Conservation (phyloP, 169 alveolate genomes). For the Besnoitia besnoiti region DNA sequence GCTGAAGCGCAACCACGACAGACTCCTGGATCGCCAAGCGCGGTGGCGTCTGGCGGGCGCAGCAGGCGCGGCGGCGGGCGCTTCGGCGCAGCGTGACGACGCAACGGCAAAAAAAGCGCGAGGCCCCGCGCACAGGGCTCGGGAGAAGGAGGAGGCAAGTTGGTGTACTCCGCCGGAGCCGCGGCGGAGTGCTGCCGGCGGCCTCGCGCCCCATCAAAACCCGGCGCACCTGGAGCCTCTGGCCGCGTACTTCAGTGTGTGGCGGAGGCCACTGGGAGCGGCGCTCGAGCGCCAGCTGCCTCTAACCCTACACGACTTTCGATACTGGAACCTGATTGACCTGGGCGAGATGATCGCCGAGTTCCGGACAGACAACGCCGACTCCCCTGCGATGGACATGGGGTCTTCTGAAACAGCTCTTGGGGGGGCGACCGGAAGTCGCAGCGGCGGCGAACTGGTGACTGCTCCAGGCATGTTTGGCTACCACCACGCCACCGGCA, state of each 20-base stretch:
- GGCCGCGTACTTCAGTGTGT: not conserved
- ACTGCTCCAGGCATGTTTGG: not conserved
- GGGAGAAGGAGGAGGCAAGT: too few species aligned
- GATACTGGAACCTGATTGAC: conserved; percentile 44
- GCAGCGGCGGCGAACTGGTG: not conserved
- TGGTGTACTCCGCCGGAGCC: not conserved
- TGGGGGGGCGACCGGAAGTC: not conserved
- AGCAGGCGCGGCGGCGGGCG: not conserved
- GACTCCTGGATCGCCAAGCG: not conserved
- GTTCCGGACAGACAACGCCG: not conserved
- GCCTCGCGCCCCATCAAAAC: not conserved
- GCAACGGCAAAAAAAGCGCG: not conserved
- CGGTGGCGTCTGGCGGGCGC: not conserved
- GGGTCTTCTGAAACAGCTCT: not conserved
- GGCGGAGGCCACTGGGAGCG: not conserved
- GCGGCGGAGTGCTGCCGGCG: not conserved
- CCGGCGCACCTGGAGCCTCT: conserved; percentile 7
- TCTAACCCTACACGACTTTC: conserved; percentile 9
- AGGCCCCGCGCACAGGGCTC: too few species aligned
- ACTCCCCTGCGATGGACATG: not conserved
- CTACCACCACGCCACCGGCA: not conserved
- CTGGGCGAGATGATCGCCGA: conserved; percentile 31
- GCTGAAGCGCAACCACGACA: conserved; percentile 14
- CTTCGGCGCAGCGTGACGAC: not conserved
- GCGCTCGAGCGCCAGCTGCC: conserved; percentile 38